Evolutionary conservation across 2,329 filamentous ascomycete species (phyloP).

Genomic region (Triangularia verruculosa): DNA sequence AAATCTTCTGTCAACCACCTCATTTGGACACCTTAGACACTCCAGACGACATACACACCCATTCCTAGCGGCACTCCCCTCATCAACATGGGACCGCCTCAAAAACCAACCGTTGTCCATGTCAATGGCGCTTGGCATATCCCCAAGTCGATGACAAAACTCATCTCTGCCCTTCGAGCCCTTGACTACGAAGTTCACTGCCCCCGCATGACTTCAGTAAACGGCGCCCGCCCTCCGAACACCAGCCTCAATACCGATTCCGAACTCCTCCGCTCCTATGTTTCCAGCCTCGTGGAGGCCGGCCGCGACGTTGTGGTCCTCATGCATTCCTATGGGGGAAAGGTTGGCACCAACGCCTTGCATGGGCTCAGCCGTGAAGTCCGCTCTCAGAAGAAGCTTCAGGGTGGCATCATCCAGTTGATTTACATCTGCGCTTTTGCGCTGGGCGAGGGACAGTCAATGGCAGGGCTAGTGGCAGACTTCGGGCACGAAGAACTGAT

Average conservation of each 20-base stretch:
- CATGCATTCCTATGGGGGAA: conserved; percentile 32
- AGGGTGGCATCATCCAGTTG: conserved; percentile 28
- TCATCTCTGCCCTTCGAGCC: conserved; percentile 21
- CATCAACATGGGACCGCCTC: background rate
- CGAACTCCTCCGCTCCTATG: conserved; percentile 21
- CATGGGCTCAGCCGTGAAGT: conserved; percentile 20
- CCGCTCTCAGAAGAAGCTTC: conserved; percentile 16
- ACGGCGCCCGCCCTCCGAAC: conserved; percentile 27
- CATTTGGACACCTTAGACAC: background rate
- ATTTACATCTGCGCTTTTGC: conserved; percentile 24
- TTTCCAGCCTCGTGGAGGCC: conserved; percentile 22
- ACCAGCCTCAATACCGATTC: conserved; percentile 25
- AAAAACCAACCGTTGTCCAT: conserved; percentile 15
- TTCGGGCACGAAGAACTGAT: background rate
- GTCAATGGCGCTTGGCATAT: conserved; percentile 25
- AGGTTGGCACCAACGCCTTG: conserved; percentile 30
- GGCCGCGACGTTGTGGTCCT: conserved; percentile 25
- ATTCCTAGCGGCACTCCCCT: background rate
- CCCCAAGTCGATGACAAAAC: conserved; percentile 21
- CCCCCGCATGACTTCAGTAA: conserved; percentile 22
- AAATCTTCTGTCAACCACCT: too few relatives aligned
- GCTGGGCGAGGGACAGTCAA: background rate
- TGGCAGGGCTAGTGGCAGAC: background rate
- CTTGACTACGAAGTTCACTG: conserved; percentile 25
- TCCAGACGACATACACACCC: background rate